phyloP scores from a whole-genome alignment of 1,284 basidiomycete species.

The Mrakiaceae sp. region DNA sequence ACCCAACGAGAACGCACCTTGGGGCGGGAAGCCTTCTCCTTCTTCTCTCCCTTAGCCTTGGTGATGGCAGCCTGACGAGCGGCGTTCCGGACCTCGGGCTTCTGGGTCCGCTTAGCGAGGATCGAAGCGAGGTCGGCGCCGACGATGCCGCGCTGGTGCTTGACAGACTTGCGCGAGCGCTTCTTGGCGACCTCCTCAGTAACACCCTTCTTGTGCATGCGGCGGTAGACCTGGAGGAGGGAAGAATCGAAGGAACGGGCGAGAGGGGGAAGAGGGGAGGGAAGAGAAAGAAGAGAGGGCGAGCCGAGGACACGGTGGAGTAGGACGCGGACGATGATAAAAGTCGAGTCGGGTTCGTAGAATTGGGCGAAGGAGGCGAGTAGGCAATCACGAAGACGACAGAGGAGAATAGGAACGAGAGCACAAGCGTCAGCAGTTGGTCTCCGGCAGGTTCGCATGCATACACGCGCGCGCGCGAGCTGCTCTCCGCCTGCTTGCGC shows the following conservation, averaged over 20 bases:
- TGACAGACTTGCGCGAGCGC: slow-evolving; percentile 90
- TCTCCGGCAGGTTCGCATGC: no score
- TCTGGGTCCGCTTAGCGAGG: slow-evolving; percentile 82
- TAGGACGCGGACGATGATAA: no score
- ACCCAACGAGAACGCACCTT: slow-evolving; percentile 40
- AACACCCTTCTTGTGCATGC: slow-evolving; percentile 99
- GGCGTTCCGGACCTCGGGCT: slow-evolving; percentile 70
- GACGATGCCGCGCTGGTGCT: slow-evolving; percentile 95
- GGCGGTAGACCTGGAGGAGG: slow-evolving; percentile 14
- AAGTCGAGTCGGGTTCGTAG: no score
- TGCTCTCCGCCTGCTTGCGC: no score
- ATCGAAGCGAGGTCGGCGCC: slow-evolving; percentile 89
- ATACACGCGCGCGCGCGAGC: no score
- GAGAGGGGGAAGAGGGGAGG: not conserved
- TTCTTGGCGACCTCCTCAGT: slow-evolving; percentile 99
- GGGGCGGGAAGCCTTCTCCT: slow-evolving; percentile 55
- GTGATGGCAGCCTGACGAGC: slow-evolving; percentile 72
- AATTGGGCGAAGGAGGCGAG: no score
- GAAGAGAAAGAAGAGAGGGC: no score
- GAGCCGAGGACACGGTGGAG: no score
- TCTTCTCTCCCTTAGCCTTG: slow-evolving; percentile 90
- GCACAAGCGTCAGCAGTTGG: no score
- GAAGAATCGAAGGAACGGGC: not conserved
- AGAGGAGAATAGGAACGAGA: no score
- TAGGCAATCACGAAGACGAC: no score